These are phyloP conservation scores for Fusarium scirpi DNA, from an alignment of 2,329 filamentous ascomycete genomes.

Conservation along the genomic window DNA sequence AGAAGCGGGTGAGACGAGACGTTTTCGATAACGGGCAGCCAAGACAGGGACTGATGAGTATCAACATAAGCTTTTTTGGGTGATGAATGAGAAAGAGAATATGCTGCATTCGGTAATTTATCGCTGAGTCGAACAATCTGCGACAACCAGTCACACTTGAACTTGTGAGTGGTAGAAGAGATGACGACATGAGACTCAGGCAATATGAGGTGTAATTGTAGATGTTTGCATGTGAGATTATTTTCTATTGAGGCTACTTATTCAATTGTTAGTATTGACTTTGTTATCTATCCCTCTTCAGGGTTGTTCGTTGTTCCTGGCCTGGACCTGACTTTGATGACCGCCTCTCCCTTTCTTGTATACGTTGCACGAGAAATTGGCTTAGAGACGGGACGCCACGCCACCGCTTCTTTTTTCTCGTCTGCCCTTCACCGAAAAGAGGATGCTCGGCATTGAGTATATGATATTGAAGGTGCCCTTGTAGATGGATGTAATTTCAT, in stretches of 20 bases:
- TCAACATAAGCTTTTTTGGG: background rate
- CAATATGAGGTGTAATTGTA: background rate
- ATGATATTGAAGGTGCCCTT: slow-evolving; percentile 21
- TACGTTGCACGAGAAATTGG: background rate
- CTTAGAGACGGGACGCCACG: background rate
- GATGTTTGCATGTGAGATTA: background rate
- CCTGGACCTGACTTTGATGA: background rate
- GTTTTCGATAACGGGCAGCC: slow-evolving; percentile 31
- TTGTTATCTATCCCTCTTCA: background rate
- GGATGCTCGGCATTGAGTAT: slow-evolving; percentile 23
- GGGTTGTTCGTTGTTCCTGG: background rate
- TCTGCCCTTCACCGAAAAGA: slow-evolving; percentile 16
- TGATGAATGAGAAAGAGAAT: background rate
- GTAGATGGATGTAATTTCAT: slow-evolving; percentile 23
- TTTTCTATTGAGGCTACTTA: background rate
- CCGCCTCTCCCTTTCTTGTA: background rate
- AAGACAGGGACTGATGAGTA: slow-evolving; percentile 5
- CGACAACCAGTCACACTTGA: slow-evolving; percentile 27
- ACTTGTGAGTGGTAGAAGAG: slow-evolving; percentile 3
- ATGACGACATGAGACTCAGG: background rate
- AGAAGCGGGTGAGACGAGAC: slow-evolving; percentile 29
- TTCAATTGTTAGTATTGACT: background rate
- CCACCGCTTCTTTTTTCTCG: background rate
- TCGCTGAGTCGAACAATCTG: slow-evolving; percentile 22
- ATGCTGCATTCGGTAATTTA: slow-evolving; percentile 33